Evolutionary conservation across 129 eudicot genomes (phyloP), one percentile per base, ranked within the genome.

Genomic region (Artemisia tridentata): DNA sequence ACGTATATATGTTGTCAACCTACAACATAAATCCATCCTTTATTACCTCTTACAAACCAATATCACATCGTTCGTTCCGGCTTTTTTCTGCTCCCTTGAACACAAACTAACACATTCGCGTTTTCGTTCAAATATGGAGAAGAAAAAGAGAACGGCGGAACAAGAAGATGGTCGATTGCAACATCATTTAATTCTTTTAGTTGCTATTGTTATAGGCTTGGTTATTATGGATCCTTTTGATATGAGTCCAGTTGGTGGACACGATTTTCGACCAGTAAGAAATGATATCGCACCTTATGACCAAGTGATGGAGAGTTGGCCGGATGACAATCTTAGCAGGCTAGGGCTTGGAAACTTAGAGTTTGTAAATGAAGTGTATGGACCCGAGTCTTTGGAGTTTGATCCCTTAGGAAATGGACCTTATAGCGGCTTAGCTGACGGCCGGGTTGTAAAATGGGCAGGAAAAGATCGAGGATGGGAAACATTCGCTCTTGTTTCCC

Each of bases 321-420:
- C 87, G 17, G 78, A 73, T 48, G 97, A 95, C 79, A 88, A 90
- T 63, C 77, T 21, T 14, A 95, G 91, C 63, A 81, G 97, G 45
- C 74, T 95, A 53, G 93, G 89, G 15, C 75, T 53, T 7, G 99
- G 91, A 67, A 82, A 74, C 62, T 67, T 85, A 69, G 91, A 83
- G 86, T 81, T 84, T 74, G 85, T 78, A 53, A 89, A 88, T 75
- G 75, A 95, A 53, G 84, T 90, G 3, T 95, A 64, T 55, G 99
- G 99, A 23, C 99, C 99, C 17, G 99, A 95, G 70, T 88, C 98
- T 0, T 52, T 93, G 67, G 96, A 93, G 84, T 93, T 93, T 52
- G 98, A 93, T 61, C 54, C 34, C 1, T 25, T 63, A 49, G 98
- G 97, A 47, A 78, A 80, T 18, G 98, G 98, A 18, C 98, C 98